Base-by-base conservation (phyloP, 495 filamentous ascomycete genomes). In the Bathelium albidoporum region DNA sequence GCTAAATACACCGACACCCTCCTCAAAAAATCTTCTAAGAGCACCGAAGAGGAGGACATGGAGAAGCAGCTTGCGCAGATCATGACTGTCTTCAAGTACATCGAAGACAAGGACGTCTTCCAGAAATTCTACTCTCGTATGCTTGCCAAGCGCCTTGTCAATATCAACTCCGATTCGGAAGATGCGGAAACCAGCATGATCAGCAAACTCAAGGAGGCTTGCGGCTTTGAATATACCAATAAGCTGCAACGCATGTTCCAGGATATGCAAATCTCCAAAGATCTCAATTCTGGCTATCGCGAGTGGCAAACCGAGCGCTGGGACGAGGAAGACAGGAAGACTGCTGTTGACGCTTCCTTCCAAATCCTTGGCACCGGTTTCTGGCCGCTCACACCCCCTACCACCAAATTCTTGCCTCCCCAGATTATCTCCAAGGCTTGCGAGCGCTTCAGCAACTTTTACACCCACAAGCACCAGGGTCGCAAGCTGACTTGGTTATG, bases 51-150 rank as follows among this genome's bases (percentile, higher is more conserved):
- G 73, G 87, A 88, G 28, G 91, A 97, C 65, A 84, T 97, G 60
- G 94, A 99, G 75, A 85, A 87, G 65, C 90, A 89, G 62, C 78
- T 97, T 45, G 85, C 86, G n/a, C 89, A 97, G 71, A 92, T 99
- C 70, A 99, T 99, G 94, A 96, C 91, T 1, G 90, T 97, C 41
- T 99, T 99, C 85, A 99, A 99, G 76, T 99, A 97, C 77, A 97
- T 99, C 68, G 95, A 99, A 71, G 94, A 99, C 77, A 97, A 97
- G 78, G 94, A 99, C 73, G 94, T 99, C 7, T 99, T 97, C 81
- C 95, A 97, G 75, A 97, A 97, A 73, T 97, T 97, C 76, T 99
- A 99, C 76, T 95, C 95, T 10, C 89, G 93, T 59, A 94, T 92
- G 87, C 78, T 99, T 65, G 95, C 94, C 58, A 91, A 95, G 73